Evolutionary conservation across 805 yeast species (phyloP).

Genomic region (Starmerella vaccinii): DNA sequence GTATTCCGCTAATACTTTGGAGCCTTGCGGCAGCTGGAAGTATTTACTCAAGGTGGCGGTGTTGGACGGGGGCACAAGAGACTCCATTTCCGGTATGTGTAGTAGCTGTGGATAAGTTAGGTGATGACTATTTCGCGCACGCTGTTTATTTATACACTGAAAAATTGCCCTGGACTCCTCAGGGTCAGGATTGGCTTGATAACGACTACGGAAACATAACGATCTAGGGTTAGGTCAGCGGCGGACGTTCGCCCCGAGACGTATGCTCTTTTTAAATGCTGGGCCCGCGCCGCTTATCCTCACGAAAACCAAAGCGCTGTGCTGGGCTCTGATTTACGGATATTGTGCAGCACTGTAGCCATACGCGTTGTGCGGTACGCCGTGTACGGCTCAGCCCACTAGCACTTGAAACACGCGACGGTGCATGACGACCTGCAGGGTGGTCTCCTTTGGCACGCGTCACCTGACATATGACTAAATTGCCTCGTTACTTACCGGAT

Average conservation of each 20-base stretch:
- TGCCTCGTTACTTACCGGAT: not conserved
- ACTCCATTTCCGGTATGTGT: constrained; percentile 15
- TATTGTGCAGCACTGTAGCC: no score
- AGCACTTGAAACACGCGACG: not conserved
- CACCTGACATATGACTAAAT: constrained; percentile 4
- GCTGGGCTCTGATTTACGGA: no score
- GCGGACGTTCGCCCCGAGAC: not conserved
- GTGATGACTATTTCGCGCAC: not conserved
- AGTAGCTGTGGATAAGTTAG: not conserved
- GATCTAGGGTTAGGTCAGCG: constrained; percentile 6
- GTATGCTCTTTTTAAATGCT: no score
- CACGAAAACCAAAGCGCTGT: no score
- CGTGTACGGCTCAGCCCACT: no score
- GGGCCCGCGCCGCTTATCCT: no score
- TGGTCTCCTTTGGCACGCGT: not conserved
- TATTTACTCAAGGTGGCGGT: constrained; percentile 74
- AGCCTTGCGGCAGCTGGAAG: constrained; percentile 71
- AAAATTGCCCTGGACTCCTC: not conserved
- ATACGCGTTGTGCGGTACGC: no score
- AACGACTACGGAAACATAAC: not conserved
- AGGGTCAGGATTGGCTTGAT: constrained; percentile 8
- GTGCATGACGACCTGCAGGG: not conserved
- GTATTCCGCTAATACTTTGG: constrained; percentile 86
- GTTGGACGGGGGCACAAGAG: constrained; percentile 35
- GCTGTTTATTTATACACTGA: constrained; percentile 6